Percentiles rank a stretch among this genome's conserved stretches.
phyloP scores from a whole-genome alignment of 176 grass and related monocot species.

The Oryza coarctata region DNA sequence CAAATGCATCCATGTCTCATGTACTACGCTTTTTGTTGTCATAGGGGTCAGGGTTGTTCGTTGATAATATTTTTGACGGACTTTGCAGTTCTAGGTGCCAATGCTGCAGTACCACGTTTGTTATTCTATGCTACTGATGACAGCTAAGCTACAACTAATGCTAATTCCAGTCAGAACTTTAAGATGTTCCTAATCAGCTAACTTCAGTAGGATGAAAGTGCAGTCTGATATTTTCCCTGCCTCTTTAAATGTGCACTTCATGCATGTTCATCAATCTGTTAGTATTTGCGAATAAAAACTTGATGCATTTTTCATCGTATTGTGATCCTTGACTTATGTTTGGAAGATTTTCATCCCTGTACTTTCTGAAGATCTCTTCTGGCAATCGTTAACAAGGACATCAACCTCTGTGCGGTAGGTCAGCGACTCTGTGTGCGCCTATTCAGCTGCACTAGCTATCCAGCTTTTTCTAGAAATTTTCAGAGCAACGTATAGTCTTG shows the following conservation, averaged over 20 bases:
- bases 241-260: background rate
- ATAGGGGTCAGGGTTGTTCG: background rate
- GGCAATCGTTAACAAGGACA: background rate
- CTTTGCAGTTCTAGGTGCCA: background rate
- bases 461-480: too few species aligned
- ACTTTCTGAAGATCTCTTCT: background rate
- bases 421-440: background rate
- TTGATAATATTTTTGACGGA: background rate
- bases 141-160: background rate
- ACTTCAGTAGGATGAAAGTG: background rate
- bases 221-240: background rate
- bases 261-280: too few species aligned
- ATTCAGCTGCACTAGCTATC: background rate
- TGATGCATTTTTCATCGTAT: background rate
- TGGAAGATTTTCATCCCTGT: too few species aligned
- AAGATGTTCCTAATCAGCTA: background rate
- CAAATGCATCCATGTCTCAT: background rate
- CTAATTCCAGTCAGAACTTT: background rate
- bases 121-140: background rate
- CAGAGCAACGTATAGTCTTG: background rate
- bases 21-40: background rate
- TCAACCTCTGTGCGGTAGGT: background rate
- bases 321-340: background rate
- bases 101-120: background rate
- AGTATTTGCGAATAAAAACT: background rate